These are phyloP conservation scores for Colletotrichum sp. DNA, from an alignment of 2,329 filamentous ascomycete genomes.

Conservation along the genomic window DNA sequence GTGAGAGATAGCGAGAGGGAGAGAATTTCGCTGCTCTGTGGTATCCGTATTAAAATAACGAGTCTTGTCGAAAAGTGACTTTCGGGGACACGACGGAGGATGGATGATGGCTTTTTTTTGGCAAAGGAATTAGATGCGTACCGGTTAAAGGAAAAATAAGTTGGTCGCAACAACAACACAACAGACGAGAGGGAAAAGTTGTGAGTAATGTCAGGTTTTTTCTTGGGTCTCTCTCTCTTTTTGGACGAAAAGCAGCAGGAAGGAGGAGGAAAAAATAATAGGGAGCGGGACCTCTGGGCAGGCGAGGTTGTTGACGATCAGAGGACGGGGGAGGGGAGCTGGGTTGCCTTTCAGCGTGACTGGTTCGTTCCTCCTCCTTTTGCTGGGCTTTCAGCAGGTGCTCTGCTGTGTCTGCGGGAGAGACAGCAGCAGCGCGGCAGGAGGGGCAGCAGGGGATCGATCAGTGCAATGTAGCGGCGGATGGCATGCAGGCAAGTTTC, in stretches of 20 bases:
- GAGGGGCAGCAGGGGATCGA: not conserved
- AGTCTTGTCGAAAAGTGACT: not conserved
- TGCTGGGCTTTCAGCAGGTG: not conserved
- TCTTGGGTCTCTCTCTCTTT: not conserved
- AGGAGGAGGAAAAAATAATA: not conserved
- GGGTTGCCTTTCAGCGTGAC: not conserved
- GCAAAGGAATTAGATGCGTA: constrained; percentile 7
- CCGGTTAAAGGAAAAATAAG: not conserved
- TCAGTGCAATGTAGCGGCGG: not conserved
- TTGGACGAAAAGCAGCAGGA: not conserved
- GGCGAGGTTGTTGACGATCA: constrained; percentile 16
- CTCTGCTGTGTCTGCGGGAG: not conserved
- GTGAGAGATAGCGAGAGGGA: not conserved
- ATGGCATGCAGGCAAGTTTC: not conserved
- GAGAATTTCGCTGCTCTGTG: not conserved
- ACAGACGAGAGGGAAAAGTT: not conserved
- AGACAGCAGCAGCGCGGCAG: not conserved
- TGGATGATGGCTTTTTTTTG: not conserved
- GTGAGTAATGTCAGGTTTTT: not conserved
- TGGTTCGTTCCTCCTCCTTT: not conserved
- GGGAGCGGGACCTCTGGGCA: constrained; percentile 5
- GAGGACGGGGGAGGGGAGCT: not conserved
- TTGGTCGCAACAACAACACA: constrained; percentile 4
- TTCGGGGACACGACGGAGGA: not conserved
- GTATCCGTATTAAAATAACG: constrained; percentile 16